Percentiles rank a stretch among this genome's conserved stretches.
Conservation (phyloP, 805 yeast genomes). For the Scheffersomyces lignosus region DNA sequence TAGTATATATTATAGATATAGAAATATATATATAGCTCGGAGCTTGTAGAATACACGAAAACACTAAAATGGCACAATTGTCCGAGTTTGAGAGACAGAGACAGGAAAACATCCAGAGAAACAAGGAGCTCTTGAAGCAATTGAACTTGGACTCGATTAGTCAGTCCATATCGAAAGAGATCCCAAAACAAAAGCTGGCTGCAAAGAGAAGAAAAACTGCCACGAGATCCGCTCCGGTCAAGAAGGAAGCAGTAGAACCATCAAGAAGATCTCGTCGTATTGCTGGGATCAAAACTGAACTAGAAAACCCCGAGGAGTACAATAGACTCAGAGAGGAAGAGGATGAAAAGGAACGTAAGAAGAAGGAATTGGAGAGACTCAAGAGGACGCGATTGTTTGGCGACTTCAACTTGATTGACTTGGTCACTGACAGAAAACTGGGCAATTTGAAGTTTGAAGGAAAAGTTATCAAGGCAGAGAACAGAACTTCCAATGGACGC, state of each 20-base stretch:
- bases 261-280: conserved; percentile 75
- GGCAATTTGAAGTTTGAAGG: conserved; percentile 34
- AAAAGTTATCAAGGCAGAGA: conserved; percentile 15
- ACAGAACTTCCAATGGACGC: conserved; percentile 1
- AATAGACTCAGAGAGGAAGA: conserved; percentile 35
- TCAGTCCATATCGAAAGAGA: conserved; percentile 51
- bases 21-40: too few species aligned
- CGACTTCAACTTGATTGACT: conserved; percentile 61
- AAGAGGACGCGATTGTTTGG: conserved; percentile 64
- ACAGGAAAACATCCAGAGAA: conserved; percentile 78
- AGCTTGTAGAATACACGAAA: too few species aligned
- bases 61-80: conserved; percentile 28
- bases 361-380: conserved; percentile 47
- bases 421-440: conserved; percentile 44
- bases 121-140: conserved; percentile 69
- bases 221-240: conserved; percentile 22
- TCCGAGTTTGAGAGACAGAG: conserved; percentile 73
- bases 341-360: conserved; percentile 31
- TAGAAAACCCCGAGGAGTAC: conserved; percentile 50
- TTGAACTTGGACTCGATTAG: conserved; percentile 65
- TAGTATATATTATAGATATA: neutral
- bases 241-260: conserved; percentile 43
- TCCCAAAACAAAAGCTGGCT: conserved; percentile 23
- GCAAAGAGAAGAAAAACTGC: conserved; percentile 13
- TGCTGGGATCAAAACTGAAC: conserved; percentile 57